These are phyloP conservation scores for Phytophthora sansomeana DNA, from an alignment of 352 stramenopile genomes.

Conservation along the genomic window DNA sequence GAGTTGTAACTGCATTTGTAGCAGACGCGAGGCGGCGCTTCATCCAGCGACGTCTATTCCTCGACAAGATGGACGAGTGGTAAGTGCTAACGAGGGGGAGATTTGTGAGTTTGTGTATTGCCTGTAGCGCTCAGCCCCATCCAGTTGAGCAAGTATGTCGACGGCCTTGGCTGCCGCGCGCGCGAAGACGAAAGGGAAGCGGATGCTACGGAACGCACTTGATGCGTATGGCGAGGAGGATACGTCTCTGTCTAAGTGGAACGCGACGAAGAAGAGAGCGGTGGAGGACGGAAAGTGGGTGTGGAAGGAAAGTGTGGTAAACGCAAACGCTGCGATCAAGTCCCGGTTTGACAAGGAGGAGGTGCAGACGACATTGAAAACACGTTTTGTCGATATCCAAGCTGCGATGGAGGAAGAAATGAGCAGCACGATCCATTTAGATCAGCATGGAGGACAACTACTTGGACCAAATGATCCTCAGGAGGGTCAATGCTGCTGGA, in stretches of 20 bases:
- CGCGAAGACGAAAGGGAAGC: constrained; percentile 74
- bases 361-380: constrained; percentile 34
- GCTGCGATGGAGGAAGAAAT: constrained; percentile 50
- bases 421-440: constrained; percentile 26
- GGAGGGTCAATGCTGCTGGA: constrained; percentile 46
- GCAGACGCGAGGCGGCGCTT: constrained; percentile 11
- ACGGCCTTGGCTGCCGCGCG: constrained; percentile 64
- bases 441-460: constrained; percentile 27
- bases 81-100: not conserved
- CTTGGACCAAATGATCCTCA: constrained; percentile 5
- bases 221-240: constrained; percentile 60
- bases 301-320: constrained; percentile 51
- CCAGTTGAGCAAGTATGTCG: constrained; percentile 47
- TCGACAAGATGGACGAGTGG: not conserved
- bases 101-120: not conserved
- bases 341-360: constrained; percentile 44
- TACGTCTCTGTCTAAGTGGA: constrained; percentile 62
- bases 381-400: constrained; percentile 48
- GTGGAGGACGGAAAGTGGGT: constrained; percentile 47
- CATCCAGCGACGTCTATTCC: not conserved
- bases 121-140: not conserved
- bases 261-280: constrained; percentile 53
- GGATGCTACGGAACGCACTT: constrained; percentile 66
- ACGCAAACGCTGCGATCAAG: constrained; percentile 50
- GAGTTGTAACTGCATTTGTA: constrained; percentile 14